Percentiles rank a stretch among this genome's conserved stretches.
Conservation (phyloP, 257 asterid genomes). For the Forsythia viridissima region DNA sequence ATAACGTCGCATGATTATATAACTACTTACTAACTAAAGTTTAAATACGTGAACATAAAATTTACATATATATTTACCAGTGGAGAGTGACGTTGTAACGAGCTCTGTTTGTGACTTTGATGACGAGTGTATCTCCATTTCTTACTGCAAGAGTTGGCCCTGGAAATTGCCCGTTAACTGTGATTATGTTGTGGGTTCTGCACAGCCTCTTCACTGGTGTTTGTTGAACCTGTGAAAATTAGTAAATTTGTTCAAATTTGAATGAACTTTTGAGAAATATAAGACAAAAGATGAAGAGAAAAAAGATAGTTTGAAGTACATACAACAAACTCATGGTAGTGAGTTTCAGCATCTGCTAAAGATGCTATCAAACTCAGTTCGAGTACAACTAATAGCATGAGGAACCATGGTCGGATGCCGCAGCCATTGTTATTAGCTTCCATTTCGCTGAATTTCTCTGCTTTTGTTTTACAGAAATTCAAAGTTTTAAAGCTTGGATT, state of each 20-base stretch:
- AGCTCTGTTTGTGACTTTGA: constrained; percentile 56
- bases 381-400: constrained; percentile 26
- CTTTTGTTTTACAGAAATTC: constrained; percentile 15
- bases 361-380: constrained; percentile 24
- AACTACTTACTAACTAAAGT: too few species aligned
- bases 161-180: constrained; percentile 73
- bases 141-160: constrained; percentile 63
- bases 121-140: constrained; percentile 53
- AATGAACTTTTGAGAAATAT: background rate
- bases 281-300: background rate
- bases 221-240: constrained; percentile 51
- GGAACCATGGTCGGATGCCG: constrained; percentile 16
- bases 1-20: too few species aligned
- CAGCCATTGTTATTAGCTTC: constrained; percentile 11
- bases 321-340: constrained; percentile 51
- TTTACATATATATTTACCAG: constrained; percentile 38
- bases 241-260: background rate
- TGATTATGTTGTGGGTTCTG: constrained; percentile 47
- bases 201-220: constrained; percentile 52
- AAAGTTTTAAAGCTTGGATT: constrained; percentile 25
- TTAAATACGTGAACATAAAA: background rate
- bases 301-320: background rate
- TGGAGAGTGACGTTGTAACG: constrained; percentile 61
- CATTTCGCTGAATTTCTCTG: constrained; percentile 26
- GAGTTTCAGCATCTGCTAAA: constrained; percentile 48